Evolutionary conservation across 306 rosid genomes (phyloP), one percentile per base, ranked within the genome.

Genomic region (Styphnolobium japonicum): DNA sequence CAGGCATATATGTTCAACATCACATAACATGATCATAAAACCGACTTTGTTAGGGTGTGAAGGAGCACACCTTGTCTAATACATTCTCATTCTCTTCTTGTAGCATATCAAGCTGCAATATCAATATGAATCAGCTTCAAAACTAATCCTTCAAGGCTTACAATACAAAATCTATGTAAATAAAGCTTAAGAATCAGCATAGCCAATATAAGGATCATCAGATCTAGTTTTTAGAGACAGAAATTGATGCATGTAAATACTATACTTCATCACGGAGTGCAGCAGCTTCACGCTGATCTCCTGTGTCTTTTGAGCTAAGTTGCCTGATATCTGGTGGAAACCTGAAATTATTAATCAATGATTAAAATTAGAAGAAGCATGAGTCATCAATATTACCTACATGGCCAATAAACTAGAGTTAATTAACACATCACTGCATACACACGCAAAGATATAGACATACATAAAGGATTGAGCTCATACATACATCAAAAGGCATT

Each of bases 241-340:
- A 80, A 81, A 64, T 71, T 58, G 58, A 73, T 34, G 81, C 65
- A 53, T 71, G 40, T 55, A 56, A 66, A 49, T 75, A 57, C 52
- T 85, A 42, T 91, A 96, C 99, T 87, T 93, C 98, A 88, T 96
- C 99, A 31, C 94, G 98, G 34, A 96, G 98, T 14, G 98, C 96
- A 73, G 99, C 90, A 85, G 98, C 94, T 86, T 96, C 97, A 8
- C 87, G 97, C 78, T 78, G 90, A 83, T 91, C 97, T 60, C 91
- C 97, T 42, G 80, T 73, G 40, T 79, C 88, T 89, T 86, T 93
- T 25, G 82, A 48, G 75, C 85, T 91, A 39, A 72, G 61, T 48
- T 80, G 89, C 66, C 87, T 89, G 34, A 86, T 70, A 77, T 96
- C 97, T 31, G 92, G 57, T 10, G 85, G 22, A 80, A 90, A 96